Evolutionary conservation across 2,329 filamentous ascomycete species (phyloP).

Genomic region (Xylariaceae sp.): DNA sequence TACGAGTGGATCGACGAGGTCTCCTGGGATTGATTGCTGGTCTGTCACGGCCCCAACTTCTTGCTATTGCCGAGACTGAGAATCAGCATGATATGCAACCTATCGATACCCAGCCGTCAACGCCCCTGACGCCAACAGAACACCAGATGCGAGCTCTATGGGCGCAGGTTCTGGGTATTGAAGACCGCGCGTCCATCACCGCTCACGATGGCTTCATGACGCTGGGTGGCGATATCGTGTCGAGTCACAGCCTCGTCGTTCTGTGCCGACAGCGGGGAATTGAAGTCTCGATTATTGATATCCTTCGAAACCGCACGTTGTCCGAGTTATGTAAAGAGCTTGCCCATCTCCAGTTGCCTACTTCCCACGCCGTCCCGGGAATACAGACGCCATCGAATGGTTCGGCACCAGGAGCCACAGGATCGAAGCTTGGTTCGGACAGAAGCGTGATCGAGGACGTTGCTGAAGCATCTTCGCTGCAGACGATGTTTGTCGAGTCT

Average conservation of each 20-base stretch:
- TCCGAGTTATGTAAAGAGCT: conserved; percentile 40
- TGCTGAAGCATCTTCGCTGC: conserved; percentile 43
- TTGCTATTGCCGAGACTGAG: conserved; percentile 36
- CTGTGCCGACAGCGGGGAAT: conserved; percentile 41
- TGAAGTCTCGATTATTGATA: conserved; percentile 37
- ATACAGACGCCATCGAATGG: conserved; percentile 24
- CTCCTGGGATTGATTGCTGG: conserved; percentile 42
- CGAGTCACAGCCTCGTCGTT: conserved; percentile 41
- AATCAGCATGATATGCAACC: conserved; percentile 35
- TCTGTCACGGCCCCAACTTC: conserved; percentile 39
- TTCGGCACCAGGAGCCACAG: conserved; percentile 39
- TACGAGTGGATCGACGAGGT: conserved; percentile 46
- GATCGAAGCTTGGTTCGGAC: conserved; percentile 39
- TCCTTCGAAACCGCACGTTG: conserved; percentile 39
- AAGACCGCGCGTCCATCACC: conserved; percentile 36
- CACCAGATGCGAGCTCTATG: conserved; percentile 44
- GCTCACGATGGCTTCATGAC: conserved; percentile 41
- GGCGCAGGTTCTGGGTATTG: conserved; percentile 39
- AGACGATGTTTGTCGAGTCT: conserved; percentile 44
- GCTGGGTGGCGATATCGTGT: conserved; percentile 42
- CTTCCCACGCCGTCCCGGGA: conserved; percentile 9
- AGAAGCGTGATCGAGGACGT: conserved; percentile 42
- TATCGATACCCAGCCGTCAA: conserved; percentile 40
- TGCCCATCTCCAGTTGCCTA: conserved; percentile 21
- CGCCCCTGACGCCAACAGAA: conserved; percentile 44